Evolutionary conservation across 2,329 filamentous ascomycete genomes (phyloP).

Genomic region (Pseudocercospora cruenta): DNA sequence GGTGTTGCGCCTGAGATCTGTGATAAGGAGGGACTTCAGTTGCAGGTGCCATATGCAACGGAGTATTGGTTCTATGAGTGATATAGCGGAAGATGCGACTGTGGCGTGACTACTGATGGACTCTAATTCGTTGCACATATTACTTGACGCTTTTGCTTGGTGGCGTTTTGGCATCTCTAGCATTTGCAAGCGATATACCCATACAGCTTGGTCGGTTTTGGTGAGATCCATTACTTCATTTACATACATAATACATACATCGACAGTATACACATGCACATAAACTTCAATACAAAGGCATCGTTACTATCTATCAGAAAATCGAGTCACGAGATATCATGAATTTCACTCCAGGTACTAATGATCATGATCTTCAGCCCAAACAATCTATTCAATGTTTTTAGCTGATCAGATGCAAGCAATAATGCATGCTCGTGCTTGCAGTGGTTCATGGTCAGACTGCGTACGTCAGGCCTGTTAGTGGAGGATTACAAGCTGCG

Average conservation of each 20-base stretch:
- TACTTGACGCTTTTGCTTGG: too few relatives aligned
- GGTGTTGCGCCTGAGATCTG: constrained; percentile 47
- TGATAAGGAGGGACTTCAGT: constrained; percentile 31
- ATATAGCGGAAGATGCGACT: background rate
- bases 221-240: too few relatives aligned
- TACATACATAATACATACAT: background rate
- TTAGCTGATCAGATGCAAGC: background rate
- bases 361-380: background rate
- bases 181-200: background rate
- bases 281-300: background rate
- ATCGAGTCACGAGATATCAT: background rate
- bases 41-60: constrained; percentile 51
- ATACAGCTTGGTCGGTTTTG: background rate
- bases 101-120: too few relatives aligned
- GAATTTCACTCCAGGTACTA: background rate
- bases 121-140: too few relatives aligned
- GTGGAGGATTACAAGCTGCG: background rate
- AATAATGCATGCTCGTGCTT: background rate
- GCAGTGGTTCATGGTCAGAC: background rate
- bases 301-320: background rate
- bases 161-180: too few relatives aligned
- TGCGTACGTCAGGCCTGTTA: background rate
- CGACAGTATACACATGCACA: background rate
- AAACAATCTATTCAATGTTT: background rate
- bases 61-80: constrained; percentile 53